Base-by-base conservation (phyloP, 2,329 filamentous ascomycete genomes). In the Phialophora macrospora region DNA sequence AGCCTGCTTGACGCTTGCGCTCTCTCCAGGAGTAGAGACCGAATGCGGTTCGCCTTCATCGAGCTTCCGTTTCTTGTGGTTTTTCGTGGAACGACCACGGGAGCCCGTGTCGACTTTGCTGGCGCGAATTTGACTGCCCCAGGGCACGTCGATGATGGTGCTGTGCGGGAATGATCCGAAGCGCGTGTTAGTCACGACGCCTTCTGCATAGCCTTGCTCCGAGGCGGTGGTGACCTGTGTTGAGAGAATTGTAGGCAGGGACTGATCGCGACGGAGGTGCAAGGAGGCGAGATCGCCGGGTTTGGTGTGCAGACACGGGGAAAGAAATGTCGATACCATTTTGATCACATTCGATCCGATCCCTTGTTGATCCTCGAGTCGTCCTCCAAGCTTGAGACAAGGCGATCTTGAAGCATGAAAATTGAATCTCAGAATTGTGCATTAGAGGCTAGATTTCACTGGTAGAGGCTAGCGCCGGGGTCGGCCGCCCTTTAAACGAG, bases 101-200 rank as follows among this genome's bases (percentile, higher is more conserved):
- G 92, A 95, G 12, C 93, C 93, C 0, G 93, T 97, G 74, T 97
- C 92, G 63, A 97, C 93, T 34, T 89, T 87, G 1, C 93, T 97
- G 7, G 95, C 95, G 55, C 92, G 85, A 24, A 98, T 88, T 76
- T 98, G 95, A 6, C 91, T 92, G 30, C 95, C 95, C 94, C 94
- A 98, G 49, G 91, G 90, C 61, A 93, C 82, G 4, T 87, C 83
- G 62, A 97, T 84, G 54, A 94, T 79, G 0, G 91, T 93, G 11
- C 86, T 90, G 75, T 94, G 91, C 0, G 91, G 91, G 67, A 93
- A 94, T 0, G 93, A 97, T 56, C 95, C 95, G 74, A 97, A 99
- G 52, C 93, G 88, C 1, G 94, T 99, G 79, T 97, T 98, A 61
- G 93, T 87, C 2, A 92, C 90, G 55, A 88, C 88, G 41, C 90